Percentiles rank a stretch among this genome's conserved stretches.
Evolutionary conservation across 1,284 basidiomycete species (phyloP).

Genomic region (Leccinum subrobustum): DNA sequence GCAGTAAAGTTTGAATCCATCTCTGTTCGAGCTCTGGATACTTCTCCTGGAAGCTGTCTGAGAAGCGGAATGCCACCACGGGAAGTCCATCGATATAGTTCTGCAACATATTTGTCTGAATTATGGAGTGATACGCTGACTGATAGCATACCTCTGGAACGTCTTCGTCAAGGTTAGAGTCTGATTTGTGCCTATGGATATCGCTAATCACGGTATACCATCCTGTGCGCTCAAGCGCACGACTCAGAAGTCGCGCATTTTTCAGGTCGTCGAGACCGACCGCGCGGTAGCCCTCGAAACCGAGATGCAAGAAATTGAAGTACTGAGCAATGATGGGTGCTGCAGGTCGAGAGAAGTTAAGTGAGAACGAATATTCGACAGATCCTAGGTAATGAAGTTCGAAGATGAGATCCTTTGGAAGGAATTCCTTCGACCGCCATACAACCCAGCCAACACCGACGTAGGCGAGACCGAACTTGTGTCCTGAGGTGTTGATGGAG

Average conservation of each 20-base stretch:
- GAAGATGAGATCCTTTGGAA: conserved; percentile 90
- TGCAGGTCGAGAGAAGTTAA: conserved; percentile 93
- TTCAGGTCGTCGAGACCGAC: conserved; percentile 77
- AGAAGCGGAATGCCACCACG: conserved; percentile 91
- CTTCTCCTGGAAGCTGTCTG: conserved; percentile 68
- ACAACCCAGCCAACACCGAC: conserved; percentile 90
- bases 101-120: conserved; percentile 33
- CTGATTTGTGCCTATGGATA: conserved; percentile 50
- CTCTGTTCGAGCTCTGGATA: conserved; percentile 80
- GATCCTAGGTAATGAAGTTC: conserved; percentile 83
- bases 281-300: conserved; percentile 77
- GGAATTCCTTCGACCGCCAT: conserved; percentile 73
- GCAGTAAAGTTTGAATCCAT: conserved; percentile 84
- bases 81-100: conserved; percentile 80
- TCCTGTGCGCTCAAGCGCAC: conserved; percentile 80
- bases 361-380: conserved; percentile 75
- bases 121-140: conserved; percentile 4
- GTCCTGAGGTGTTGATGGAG: conserved; percentile 85
- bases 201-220: conserved; percentile 77
- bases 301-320: conserved; percentile 88
- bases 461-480: conserved; percentile 87
- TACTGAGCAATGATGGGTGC: conserved; percentile 91
- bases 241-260: conserved; percentile 84
- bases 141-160: conserved; percentile 51
- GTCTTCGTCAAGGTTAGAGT: conserved; percentile 41